These are phyloP conservation scores for Vairimorpha necatrix DNA, from an alignment of 371 early-diverging fungal genomes.

Conservation along the genomic window DNA sequence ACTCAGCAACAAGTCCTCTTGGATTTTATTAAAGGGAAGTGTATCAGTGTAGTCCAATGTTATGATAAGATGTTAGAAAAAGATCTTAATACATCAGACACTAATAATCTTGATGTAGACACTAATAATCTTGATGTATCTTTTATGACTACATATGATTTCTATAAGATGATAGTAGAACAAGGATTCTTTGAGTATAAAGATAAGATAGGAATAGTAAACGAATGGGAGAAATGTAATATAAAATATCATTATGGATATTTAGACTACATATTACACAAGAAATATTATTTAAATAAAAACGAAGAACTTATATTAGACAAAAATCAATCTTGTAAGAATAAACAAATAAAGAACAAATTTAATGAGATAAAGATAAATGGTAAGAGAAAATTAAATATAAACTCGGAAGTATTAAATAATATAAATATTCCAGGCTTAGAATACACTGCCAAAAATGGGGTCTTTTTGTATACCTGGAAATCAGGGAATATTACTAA, in stretches of 20 bases:
- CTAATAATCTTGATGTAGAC: too few species aligned
- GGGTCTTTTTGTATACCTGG: not conserved
- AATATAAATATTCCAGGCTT: not conserved
- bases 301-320: not conserved
- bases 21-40: constrained; percentile 12
- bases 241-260: not conserved
- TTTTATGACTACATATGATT: constrained; percentile 48
- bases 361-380: not conserved
- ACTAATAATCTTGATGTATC: constrained; percentile 30
- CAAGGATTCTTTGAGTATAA: constrained; percentile 7
- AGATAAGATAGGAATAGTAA: not conserved
- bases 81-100: constrained; percentile 27
- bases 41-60: constrained; percentile 51
- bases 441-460: not conserved
- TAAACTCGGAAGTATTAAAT: not conserved
- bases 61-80: constrained; percentile 58
- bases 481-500: not conserved
- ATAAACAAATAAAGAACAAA: not conserved
- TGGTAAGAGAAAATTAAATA: not conserved
- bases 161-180: constrained; percentile 15
- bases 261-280: not conserved
- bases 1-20: constrained; percentile 43
- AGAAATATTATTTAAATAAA: not conserved
- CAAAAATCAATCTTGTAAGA: not conserved
- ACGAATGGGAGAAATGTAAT: constrained; percentile 1